phyloP scores from a whole-genome alignment of 192 early-diverging fungal species.

The Glomus cerebriforme region DNA sequence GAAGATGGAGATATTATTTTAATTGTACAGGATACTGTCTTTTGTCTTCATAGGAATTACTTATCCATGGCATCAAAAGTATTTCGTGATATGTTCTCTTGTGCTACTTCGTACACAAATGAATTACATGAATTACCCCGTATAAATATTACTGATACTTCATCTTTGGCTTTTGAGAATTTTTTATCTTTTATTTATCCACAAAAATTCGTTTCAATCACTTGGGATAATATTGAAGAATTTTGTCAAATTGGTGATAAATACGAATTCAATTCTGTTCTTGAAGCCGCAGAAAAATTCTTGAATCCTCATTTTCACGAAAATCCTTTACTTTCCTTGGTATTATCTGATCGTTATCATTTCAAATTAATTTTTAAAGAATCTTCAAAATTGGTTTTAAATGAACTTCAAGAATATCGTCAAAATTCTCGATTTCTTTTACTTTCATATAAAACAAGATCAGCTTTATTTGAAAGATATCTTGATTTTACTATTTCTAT shows the following conservation, averaged over 20 bases:
- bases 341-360: background rate
- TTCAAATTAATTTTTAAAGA: constrained; percentile 7
- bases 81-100: constrained; percentile 1
- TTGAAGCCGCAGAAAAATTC: background rate
- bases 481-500: background rate
- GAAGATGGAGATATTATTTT: constrained; percentile 5
- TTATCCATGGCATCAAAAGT: constrained; percentile 7
- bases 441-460: background rate
- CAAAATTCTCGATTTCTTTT: background rate
- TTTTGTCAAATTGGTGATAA: constrained; percentile 7
- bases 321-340: background rate
- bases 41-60: background rate
- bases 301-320: background rate
- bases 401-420: background rate
- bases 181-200: constrained; percentile 4
- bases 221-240: background rate
- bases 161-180: background rate
- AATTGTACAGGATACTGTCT: background rate
- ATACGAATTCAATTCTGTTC: background rate
- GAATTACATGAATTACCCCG: background rate
- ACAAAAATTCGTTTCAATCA: background rate
- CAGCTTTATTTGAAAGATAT: background rate
- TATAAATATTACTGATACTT: constrained; percentile 1
- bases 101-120: background rate
- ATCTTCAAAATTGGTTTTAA: constrained; percentile 13